Base-by-base conservation (phyloP, 768 basidiomycete species). In the Chiua virens region DNA sequence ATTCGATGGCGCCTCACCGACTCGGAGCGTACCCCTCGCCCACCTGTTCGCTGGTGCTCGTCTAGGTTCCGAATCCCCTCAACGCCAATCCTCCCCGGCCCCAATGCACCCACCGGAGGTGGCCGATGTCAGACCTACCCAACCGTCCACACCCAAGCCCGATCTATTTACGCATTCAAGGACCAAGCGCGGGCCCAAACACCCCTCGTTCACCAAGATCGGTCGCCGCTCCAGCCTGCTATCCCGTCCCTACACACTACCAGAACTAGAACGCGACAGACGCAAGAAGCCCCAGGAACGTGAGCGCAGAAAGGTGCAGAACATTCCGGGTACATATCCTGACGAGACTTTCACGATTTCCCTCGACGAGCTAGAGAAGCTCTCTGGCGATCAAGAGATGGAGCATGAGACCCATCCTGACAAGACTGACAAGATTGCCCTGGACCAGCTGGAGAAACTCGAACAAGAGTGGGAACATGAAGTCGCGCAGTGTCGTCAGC, bases 301-400 rank as follows among this genome's bases (percentile, higher is more conserved):
- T 30, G 45, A 51, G 23, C 53, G 44, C 57, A 18, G 36, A 3
- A n/a, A 22, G 1, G 5, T 68, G n/a, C 5, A 5, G 1, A 11
- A 14, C 68, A 3, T 48, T 35, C 0, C 34, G 3, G 7, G 45
- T 60, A 37, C 2, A 10, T 41, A 32, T 14, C 61, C 67, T 62
- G 25, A 41, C 18, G 14, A 20, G 7, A 51, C 63, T 23, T 69
- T 69, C 30, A 43, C 9, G 13, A 56, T 69, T 18, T 69, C 71
- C 38, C 34, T 67, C 49, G 13, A 53, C 42, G 64, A 69, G 17
- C 49, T 70, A 0, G 18, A 6, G 20, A 45, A 36, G 1, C 57
- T 59, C 2, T n/a, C n/a, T n/a, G n/a, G n/a, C n/a, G n/a, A n/a
- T n/a, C n/a, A n/a, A 11, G 41, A 64, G 15, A 64, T 65, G 7